phyloP scores from a whole-genome alignment of 2,329 filamentous ascomycete species.

The Diaporthe humulicola region DNA sequence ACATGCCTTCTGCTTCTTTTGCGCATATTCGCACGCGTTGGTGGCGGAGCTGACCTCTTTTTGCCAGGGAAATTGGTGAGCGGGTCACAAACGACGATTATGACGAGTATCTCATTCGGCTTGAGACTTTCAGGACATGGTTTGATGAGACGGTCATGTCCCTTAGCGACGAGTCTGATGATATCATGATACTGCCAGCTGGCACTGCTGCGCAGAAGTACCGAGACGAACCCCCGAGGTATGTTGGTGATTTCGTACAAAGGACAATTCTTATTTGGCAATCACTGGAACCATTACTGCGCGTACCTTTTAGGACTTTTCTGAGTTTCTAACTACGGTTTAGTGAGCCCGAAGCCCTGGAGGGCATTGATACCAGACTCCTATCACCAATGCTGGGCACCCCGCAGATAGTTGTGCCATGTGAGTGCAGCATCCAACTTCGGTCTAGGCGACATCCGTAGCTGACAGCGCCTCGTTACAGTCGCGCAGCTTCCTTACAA shows the following conservation, averaged over 20 bases:
- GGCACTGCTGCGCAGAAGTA: slow-evolving; percentile 17
- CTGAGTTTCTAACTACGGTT: background rate
- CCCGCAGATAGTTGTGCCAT: slow-evolving; percentile 34
- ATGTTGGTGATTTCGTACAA: background rate
- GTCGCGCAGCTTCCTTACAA: slow-evolving; percentile 38
- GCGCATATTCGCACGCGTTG: background rate
- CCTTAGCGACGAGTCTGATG: background rate
- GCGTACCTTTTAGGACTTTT: background rate
- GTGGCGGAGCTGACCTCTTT: background rate
- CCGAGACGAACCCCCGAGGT: slow-evolving; percentile 30
- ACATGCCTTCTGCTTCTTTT: background rate
- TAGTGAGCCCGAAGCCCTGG: slow-evolving; percentile 10
- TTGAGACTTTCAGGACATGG: slow-evolving; percentile 35
- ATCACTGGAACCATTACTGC: background rate
- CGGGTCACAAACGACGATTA: slow-evolving; percentile 32
- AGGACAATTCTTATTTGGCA: no score
- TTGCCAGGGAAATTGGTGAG: slow-evolving; percentile 18
- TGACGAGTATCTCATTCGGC: slow-evolving; percentile 11
- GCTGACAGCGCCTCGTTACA: background rate
- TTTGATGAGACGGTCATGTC: slow-evolving; percentile 31
- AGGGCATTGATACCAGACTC: slow-evolving; percentile 28
- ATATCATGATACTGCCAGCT: slow-evolving; percentile 33
- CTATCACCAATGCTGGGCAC: slow-evolving; percentile 35
- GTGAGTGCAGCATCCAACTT: background rate
- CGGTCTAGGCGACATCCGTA: no score